Evolutionary conservation across 768 basidiomycete genomes (phyloP).

Genomic region (Pulveroboletus sp.): DNA sequence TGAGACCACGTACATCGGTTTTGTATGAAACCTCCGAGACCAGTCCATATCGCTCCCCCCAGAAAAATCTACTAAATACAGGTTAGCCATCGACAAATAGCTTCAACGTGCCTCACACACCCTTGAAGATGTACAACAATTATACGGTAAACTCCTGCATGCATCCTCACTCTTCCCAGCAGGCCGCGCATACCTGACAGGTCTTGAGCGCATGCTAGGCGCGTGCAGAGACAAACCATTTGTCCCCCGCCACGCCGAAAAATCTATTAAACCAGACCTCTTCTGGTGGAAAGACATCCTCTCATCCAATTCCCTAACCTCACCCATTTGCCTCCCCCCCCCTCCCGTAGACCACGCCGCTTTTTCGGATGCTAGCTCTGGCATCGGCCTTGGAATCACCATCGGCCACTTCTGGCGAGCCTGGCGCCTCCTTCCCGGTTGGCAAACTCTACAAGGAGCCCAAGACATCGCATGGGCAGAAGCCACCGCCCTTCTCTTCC

Average conservation of each 20-base stretch:
- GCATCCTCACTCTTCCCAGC: slow-evolving; percentile 26
- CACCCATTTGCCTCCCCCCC: not conserved
- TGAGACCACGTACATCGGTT: slow-evolving; percentile 20
- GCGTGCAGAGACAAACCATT: slow-evolving; percentile 30
- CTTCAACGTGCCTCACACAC: accelerated
- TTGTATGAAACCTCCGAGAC: slow-evolving; percentile 32
- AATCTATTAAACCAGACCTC: slow-evolving; percentile 11
- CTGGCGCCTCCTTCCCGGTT: not conserved
- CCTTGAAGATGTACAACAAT: not conserved
- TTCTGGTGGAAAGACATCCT: not conserved
- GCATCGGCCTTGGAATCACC: not conserved
- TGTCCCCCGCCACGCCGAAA: slow-evolving; percentile 14
- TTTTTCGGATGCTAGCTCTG: slow-evolving; percentile 7
- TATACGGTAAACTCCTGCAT: slow-evolving; percentile 21
- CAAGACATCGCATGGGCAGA: too few relatives aligned
- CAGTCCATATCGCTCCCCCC: slow-evolving; percentile 21
- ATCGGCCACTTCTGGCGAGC: not conserved
- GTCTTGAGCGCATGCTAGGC: slow-evolving; percentile 33
- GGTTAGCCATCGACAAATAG: slow-evolving; percentile 5
- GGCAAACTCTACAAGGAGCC: not conserved
- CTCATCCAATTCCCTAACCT: not conserved
- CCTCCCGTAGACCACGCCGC: not conserved
- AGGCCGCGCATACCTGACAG: slow-evolving; percentile 16
- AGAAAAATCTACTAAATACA: slow-evolving; percentile 23
- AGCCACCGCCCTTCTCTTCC: too few relatives aligned